A percentile compares a stretch with the other conserved stretches of the same genome.
Evolutionary conservation across 805 yeast genomes (phyloP).

Genomic region (Metschnikowia hibisci): DNA sequence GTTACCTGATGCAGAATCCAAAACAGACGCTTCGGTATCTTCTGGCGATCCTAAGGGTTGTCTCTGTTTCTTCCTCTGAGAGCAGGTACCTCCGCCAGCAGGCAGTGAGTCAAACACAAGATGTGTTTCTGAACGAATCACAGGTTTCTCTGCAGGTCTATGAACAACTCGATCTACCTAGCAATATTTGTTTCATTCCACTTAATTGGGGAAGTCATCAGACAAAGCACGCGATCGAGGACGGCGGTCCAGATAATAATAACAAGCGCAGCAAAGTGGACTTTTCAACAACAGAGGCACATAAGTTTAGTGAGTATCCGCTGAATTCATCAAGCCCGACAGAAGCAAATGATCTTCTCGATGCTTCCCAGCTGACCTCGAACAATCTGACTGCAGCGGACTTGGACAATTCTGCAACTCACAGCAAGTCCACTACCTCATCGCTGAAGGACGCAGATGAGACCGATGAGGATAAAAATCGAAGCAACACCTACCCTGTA

Average conservation of each 20-base stretch:
- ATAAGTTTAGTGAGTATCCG: not conserved
- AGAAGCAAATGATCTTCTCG: not conserved
- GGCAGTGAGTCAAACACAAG: not conserved
- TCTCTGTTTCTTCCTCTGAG: constrained; percentile 14
- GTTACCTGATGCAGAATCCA: constrained; percentile 13
- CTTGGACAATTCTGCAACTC: not conserved
- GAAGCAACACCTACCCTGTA: not conserved
- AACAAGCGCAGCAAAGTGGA: constrained; percentile 1
- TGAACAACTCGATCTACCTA: constrained; percentile 11
- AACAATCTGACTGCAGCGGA: not conserved
- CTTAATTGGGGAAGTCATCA: constrained; percentile 8
- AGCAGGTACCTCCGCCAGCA: constrained; percentile 1
- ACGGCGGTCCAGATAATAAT: not conserved
- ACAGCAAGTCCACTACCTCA: not conserved
- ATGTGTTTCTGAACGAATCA: not conserved
- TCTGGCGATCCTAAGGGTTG: constrained; percentile 12
- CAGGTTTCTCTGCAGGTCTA: constrained; percentile 9
- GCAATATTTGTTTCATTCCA: constrained; percentile 13
- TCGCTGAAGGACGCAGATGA: not conserved
- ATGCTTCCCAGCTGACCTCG: not conserved
- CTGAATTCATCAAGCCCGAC: not conserved
- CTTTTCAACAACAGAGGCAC: not conserved
- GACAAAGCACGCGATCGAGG: not conserved
- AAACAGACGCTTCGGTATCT: constrained; percentile 16
- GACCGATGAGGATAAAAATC: not conserved